Evolutionary conservation across 129 eudicot genomes (phyloP), one percentile per base, ranked within the genome.

Genomic region (Flaveria trinervia): DNA sequence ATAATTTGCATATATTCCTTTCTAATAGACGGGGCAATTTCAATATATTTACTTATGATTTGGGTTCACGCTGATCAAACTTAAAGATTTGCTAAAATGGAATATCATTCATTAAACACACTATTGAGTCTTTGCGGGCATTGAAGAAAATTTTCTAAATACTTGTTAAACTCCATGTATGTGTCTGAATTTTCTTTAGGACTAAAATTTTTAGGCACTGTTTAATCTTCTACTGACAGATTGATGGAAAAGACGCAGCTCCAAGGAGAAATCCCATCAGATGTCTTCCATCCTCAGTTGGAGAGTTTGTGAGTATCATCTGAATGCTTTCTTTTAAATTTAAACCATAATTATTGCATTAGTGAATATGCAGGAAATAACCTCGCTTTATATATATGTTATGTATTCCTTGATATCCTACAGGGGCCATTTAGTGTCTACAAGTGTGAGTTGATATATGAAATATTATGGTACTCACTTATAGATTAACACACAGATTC

Each of bases 241-340:
- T 57, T 79, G 75, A 83, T 90, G 96, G 90, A 86, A 5, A 74
- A 80, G 20, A 90, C 98, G 7, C 85, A 75, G 54, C 89, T 92
- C 72, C 82, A 81, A 81, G 98, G 98, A 77, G 75, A 74, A 77
- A 79, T 92, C 33, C 94, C 98, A 16, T 79, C 80, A 74, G 51
- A 68, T 70, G 48, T 92, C 72, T 92, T 92, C 83, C 73, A 81
- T 55, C 90, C 90, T 72, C 83, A 76, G 33, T 82, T 92, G 82
- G 90, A 90, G 89, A 81, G 65, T n/a, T 80, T 92, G 98, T 90
- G 82, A 92, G 96, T 77, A 75, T 67, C n/a, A 18, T 1, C 65
- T 65, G 76, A 56, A 28, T 76, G 73, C 28, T 66, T 72, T 48
- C 20, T 8, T 44, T 55, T 16, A 22, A 7, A 16, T 7, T 65